Base-by-base conservation (phyloP, 805 yeast genomes). In the Nakazawaea anatomiae region DNA sequence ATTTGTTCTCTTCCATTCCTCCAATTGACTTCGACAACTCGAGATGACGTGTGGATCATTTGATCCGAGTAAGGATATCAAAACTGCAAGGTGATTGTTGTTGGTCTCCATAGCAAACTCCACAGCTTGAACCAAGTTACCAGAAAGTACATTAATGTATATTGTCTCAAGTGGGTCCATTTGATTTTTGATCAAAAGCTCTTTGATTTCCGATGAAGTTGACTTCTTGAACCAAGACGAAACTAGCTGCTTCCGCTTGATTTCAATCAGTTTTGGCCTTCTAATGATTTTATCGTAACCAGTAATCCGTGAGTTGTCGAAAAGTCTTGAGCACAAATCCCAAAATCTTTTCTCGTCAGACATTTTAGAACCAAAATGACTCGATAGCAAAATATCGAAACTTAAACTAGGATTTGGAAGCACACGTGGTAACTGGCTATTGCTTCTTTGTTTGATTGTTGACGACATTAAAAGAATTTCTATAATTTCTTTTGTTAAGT, bases 41-140 rank as follows among this genome's bases (percentile, higher is more conserved):
- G 59, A 59, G 46, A 73, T 72, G 3, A 86, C 83, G 1, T 74
- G 72, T 1, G 74, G 74, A 56, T 84, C 87, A 57, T 85, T 84
- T 0, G 94, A 83, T 35, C 88, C 96, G 6, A 86, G 63, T 42
- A 87, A 68, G 0, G 96, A 76, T 10, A 92, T 64, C 30, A 89
- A 60, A 0, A 80, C 80, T 0, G 96, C 82, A 18, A 92, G 65
- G 63, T 91, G 96, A 5, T 77, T 67, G 58, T 87, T 87, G 7
- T 75, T 74, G 0, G 85, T 66, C n/a, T 74, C 68, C 1, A 82
- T 65, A 1, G 97, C 91, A 3, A 70, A 53, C 32, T 72, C 70
- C 5, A 83, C 71, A 1, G 98, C 97, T 30, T 72, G 71, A 7
- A 74, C 69, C 31, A 89, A 59, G 51, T 84, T 79, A 49, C 86